Evolutionary conservation across 2,329 filamentous ascomycete genomes (phyloP), one percentile per base, ranked within the genome.

Genomic region (Diaporthe aspalathi): DNA sequence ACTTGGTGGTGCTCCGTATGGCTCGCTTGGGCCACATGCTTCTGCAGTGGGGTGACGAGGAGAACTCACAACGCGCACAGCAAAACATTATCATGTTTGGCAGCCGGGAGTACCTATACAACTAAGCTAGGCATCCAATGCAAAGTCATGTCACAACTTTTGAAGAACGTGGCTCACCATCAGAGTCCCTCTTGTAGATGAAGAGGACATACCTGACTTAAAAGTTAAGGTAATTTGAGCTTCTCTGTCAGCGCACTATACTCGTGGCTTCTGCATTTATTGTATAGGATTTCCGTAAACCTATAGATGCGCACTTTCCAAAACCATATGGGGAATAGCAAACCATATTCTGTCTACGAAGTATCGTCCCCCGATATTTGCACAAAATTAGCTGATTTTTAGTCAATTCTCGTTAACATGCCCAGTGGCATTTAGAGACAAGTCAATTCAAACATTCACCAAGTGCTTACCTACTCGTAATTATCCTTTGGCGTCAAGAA

Each of bases 21-120:
- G 35, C 7, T 11, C 60, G 60, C 3, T 27, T 65, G 24, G 45
- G 50, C 8, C 45, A 65, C 14, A 24, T 65, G 60, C 60, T 65
- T 22, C 35, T 29, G 14, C 27, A 49, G 12, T 65, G 45, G 60
- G 60, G 60, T 2, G 60, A 50, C 1, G n/a, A 65, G 45, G 60
- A 65, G 43, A 50, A 49, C 32, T 38, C 45, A 9, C 43, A 38
- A 65, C 24, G 38, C 14, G 43, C 29, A n/a, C 45, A 35, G 4
- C 20, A 16, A 12, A 50, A 65, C 16, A 27, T 50, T 24, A 7
- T 20, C 3, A 17, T 50, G 45, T 65, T 65, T 8, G 45, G 60
- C 8, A 45, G 29, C 4, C 27, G 14, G 1, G 14, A 65, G n/a
- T 38, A 24, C 50, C 35, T 38, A 2, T 32, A 24, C 12, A 47